Evolutionary conservation across 306 rosid genomes (phyloP), one percentile per base, ranked within the genome.

Genomic region (Hippophae tibetana): DNA sequence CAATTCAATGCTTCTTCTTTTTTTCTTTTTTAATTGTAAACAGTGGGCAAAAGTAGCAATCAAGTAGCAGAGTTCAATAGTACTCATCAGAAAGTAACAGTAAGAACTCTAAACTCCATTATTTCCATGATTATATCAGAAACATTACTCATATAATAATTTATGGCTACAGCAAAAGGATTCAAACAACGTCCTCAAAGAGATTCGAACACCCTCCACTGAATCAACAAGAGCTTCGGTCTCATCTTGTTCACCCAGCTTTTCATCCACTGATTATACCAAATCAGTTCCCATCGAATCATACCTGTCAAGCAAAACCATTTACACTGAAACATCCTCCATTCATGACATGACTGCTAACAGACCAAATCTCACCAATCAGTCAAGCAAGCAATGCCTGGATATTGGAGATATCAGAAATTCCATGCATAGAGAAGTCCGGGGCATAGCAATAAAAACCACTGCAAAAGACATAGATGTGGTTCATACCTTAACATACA

Each of bases 191-290:
- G 42, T 2, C 57, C 62, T 68, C 0, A 79, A 64, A 61, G 86
- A 79, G 75, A 90, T 74, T 70, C 83, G 72, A 42, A 69, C 76
- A 60, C 72, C 61, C 78, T 79, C 87, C 46, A 79, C 78, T n/a
- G 95, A 85, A 63, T 85, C 95, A 55, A 78, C 96, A 13, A 79
- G 66, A 60, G 66, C 78, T 54, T 79, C 94, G 7, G 40, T 78
- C 65, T 69, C 95, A 23, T 70, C 92, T 7, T 76, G 86, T 71
- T 87, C 95, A 52, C 85, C 96, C 5, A 83, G 87, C 83, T 76
- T 85, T 79, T 85, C 98, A 52, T 83, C 96, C 9, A 56, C 74
- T 13, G 97, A 90, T 46, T 72, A 70, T 8, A 75, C 61, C 72
- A 78, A 69, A 77, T 58, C 81, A 41, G 67, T 82, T 59, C 83